Evolutionary conservation across 306 rosid genomes (phyloP).

Genomic region (Cucurbita argyrosperma): DNA sequence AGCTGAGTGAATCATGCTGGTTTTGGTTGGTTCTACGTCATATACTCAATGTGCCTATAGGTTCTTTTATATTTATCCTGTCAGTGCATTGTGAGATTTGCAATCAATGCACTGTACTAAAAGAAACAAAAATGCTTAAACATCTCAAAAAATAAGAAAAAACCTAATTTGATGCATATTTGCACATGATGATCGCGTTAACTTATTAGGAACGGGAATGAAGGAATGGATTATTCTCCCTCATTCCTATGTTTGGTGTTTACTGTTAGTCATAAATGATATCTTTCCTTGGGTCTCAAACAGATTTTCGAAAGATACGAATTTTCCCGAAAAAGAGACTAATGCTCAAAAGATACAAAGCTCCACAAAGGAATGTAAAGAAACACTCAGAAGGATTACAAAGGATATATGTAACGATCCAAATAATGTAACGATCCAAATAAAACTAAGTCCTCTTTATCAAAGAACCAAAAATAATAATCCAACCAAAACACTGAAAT

Average conservation of each 20-base stretch:
- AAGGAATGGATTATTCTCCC: neutral
- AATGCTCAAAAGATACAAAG: no score
- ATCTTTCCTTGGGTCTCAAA: neutral
- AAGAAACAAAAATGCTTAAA: neutral
- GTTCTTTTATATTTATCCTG: neutral
- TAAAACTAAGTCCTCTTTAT: no score
- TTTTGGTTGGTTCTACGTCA: neutral
- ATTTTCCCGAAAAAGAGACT: neutral
- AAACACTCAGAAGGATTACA: no score
- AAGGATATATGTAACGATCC: no score
- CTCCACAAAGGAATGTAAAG: no score
- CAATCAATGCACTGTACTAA: neutral
- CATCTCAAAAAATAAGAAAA: neutral
- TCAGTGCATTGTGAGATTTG: neutral
- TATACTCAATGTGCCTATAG: neutral
- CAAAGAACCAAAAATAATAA: no score
- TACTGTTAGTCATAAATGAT: neutral
- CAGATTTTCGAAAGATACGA: neutral
- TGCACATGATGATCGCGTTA: neutral
- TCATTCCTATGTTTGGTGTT: neutral
- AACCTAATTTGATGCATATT: neutral
- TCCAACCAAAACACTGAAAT: neutral
- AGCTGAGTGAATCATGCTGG: neutral
- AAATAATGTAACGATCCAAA: no score
- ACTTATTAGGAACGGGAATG: neutral